phyloP scores from a whole-genome alignment of 2,329 filamentous ascomycete species.

The Magnaporthiopsis rhizophila region DNA sequence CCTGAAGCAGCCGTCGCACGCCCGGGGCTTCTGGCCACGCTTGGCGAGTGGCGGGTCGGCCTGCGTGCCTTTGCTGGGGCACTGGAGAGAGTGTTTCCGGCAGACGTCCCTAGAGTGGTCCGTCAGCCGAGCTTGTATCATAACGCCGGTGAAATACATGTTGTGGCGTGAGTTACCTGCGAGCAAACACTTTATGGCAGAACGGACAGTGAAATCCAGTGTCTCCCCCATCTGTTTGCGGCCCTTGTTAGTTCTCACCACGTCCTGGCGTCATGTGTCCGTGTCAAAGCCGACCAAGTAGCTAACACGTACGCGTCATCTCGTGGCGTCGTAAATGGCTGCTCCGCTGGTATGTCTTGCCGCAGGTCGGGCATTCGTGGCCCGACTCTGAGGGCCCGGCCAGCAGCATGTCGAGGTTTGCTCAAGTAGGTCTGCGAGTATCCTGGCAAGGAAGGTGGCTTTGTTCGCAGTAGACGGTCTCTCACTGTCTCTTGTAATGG shows the following conservation, averaged over 20 bases:
- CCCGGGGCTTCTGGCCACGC: slow-evolving; percentile 20
- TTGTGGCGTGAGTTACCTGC: neutral
- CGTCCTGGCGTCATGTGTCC: too few relatives aligned
- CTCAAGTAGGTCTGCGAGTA: neutral
- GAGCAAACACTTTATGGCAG: slow-evolving; percentile 7
- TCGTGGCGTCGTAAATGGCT: slow-evolving; percentile 8
- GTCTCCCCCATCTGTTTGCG: neutral
- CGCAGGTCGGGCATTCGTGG: slow-evolving; percentile 2
- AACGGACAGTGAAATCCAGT: slow-evolving; percentile 6
- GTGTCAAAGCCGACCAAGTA: neutral
- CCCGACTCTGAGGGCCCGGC: neutral
- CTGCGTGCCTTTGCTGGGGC: slow-evolving; percentile 13
- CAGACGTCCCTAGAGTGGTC: slow-evolving; percentile 13
- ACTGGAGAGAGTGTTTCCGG: slow-evolving; percentile 18
- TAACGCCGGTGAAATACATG: neutral
- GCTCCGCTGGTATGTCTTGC: slow-evolving; percentile 7
- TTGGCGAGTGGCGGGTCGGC: slow-evolving; percentile 14
- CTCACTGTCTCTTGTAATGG: neutral
- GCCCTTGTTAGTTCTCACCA: neutral
- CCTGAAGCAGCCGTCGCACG: slow-evolving; percentile 22
- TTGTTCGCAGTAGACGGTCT: neutral
- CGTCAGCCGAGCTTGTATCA: neutral
- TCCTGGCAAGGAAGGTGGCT: too few relatives aligned
- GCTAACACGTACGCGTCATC: slow-evolving; percentile 3
- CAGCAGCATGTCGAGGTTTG: neutral